phyloP scores from a whole-genome alignment of 805 yeast genomes.

The Metschnikowia lachancei region DNA sequence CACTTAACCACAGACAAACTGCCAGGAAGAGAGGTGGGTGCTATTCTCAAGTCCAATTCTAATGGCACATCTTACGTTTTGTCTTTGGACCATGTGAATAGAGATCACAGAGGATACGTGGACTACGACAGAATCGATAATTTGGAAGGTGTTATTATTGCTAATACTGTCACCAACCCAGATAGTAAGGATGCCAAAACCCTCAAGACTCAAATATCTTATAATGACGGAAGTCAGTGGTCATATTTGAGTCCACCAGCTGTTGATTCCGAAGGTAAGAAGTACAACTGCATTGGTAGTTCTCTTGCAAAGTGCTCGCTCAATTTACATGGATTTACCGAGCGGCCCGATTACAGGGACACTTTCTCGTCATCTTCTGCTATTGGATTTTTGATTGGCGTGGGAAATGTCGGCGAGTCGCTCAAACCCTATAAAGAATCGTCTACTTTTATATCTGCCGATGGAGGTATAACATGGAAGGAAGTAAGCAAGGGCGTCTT shows the following conservation, averaged over 20 bases:
- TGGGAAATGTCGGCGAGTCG: constrained; percentile 82
- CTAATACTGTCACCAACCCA: constrained; percentile 65
- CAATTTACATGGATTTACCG: constrained; percentile 88
- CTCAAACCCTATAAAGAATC: constrained; percentile 51
- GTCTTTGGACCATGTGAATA: constrained; percentile 67
- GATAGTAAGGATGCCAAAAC: constrained; percentile 47
- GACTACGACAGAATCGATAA: constrained; percentile 85
- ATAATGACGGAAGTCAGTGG: constrained; percentile 94
- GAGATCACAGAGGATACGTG: constrained; percentile 71
- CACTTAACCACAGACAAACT: constrained; percentile 70
- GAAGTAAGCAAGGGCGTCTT: constrained; percentile 70
- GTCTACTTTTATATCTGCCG: constrained; percentile 75
- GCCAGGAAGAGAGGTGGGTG: constrained; percentile 62
- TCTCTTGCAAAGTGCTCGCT: constrained; percentile 65
- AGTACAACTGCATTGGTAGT: constrained; percentile 50
- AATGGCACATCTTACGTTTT: constrained; percentile 85
- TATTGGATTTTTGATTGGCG: constrained; percentile 81
- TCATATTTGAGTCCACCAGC: constrained; percentile 64
- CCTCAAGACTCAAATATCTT: constrained; percentile 71
- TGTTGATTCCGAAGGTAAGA: constrained; percentile 57
- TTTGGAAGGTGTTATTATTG: constrained; percentile 78
- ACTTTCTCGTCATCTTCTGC: constrained; percentile 88
- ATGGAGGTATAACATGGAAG: constrained; percentile 88
- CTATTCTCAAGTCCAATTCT: constrained; percentile 81
- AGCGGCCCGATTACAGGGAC: constrained; percentile 78